phyloP scores from a whole-genome alignment of 148 eudicot genomes.

The Rhododendron ovatum region DNA sequence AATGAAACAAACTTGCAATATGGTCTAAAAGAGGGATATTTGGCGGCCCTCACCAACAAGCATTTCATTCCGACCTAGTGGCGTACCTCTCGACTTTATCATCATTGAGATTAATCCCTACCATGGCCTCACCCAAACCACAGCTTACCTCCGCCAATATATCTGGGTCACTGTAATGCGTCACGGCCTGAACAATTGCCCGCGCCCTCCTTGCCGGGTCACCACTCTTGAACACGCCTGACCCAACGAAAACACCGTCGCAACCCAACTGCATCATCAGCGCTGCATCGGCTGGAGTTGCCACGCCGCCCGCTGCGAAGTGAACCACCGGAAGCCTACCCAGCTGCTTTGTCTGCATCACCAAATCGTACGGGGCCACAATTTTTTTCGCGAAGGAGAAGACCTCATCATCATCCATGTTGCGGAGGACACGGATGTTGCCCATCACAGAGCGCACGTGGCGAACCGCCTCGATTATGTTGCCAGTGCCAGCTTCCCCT shows the following conservation, averaged over 20 bases:
- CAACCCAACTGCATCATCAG: slow-evolving; percentile 94
- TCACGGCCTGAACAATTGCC: slow-evolving; percentile 88
- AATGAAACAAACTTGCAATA: neutral
- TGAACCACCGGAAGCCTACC: slow-evolving; percentile 91
- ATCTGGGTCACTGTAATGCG: slow-evolving; percentile 79
- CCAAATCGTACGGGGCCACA: slow-evolving; percentile 69
- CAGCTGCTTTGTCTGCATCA: slow-evolving; percentile 84
- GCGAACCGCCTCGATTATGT: slow-evolving; percentile 64
- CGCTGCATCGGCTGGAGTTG: slow-evolving; percentile 90
- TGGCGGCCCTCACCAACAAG: neutral
- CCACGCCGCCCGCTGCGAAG: slow-evolving; percentile 89
- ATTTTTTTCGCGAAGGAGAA: slow-evolving; percentile 67
- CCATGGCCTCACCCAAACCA: slow-evolving; percentile 87
- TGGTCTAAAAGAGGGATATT: neutral
- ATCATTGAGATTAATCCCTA: slow-evolving; percentile 71
- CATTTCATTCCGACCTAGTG: slow-evolving; percentile 49
- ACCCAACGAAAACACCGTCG: slow-evolving; percentile 84
- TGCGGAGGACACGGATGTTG: slow-evolving; percentile 51
- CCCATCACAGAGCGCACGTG: slow-evolving; percentile 85
- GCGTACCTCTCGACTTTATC: slow-evolving; percentile 79
- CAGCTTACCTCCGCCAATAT: slow-evolving; percentile 76
- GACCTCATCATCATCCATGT: slow-evolving; percentile 92
- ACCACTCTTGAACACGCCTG: slow-evolving; percentile 74
- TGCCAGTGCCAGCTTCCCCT: slow-evolving; percentile 95
- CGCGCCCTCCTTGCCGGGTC: slow-evolving; percentile 67